phyloP scores from a whole-genome alignment of 352 stramenopile genomes.

The Globisporangium okanoganense region DNA sequence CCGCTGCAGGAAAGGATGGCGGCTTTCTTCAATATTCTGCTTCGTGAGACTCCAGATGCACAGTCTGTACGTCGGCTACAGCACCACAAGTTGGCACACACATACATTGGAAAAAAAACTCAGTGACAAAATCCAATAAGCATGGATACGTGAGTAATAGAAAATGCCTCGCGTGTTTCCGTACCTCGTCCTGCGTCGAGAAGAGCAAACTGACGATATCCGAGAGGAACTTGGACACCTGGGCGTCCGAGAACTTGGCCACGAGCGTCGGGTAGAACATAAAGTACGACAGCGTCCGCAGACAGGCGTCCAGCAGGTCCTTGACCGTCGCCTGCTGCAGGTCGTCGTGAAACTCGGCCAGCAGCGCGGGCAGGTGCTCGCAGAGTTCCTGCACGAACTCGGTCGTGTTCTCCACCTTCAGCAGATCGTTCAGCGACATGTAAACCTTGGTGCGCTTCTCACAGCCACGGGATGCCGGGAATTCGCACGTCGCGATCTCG shows the following conservation, averaged over 20 bases:
- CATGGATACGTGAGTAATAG: neutral
- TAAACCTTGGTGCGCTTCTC: constrained; percentile 52
- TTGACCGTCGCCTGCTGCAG: constrained; percentile 35
- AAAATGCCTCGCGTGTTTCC: neutral
- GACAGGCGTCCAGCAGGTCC: constrained; percentile 35
- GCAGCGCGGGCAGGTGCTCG: constrained; percentile 27
- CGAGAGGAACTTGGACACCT: constrained; percentile 38
- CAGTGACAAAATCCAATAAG: neutral
- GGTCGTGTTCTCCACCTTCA: constrained; percentile 51
- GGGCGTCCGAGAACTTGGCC: constrained; percentile 28
- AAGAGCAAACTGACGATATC: constrained; percentile 48
- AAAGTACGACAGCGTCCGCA: constrained; percentile 67
- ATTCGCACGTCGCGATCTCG: constrained; percentile 26
- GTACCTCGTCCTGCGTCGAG: constrained; percentile 48
- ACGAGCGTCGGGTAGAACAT: constrained; percentile 51
- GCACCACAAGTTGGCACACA: neutral
- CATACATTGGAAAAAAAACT: neutral
- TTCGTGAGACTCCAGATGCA: constrained; percentile 62
- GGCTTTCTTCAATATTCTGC: constrained; percentile 48
- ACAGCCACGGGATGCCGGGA: constrained; percentile 29
- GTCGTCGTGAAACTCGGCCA: constrained; percentile 44
- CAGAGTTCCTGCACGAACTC: constrained; percentile 37
- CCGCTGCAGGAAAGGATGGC: constrained; percentile 41
- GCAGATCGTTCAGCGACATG: constrained; percentile 49
- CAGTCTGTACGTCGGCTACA: constrained; percentile 56